A percentile compares a stretch with the other conserved stretches of the same genome.
These are phyloP conservation scores for Colletotrichum gigasporum DNA, from an alignment of 2,329 filamentous ascomycete species.

Conservation along the genomic window DNA sequence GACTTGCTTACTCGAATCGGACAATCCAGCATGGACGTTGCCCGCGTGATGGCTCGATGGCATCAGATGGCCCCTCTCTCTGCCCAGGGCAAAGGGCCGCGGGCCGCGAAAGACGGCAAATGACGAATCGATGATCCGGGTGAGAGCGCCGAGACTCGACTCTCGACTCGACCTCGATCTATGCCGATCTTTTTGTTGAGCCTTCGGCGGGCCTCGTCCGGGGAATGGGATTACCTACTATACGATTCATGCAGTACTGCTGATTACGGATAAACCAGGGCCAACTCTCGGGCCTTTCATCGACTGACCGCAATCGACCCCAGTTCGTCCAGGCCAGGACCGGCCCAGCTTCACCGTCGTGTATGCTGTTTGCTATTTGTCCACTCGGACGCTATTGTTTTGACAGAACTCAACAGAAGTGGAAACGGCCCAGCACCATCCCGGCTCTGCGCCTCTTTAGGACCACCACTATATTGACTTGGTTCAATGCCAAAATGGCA, in stretches of 20 bases:
- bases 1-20: slow-evolving; percentile 20
- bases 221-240: too few species aligned
- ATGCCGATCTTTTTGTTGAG: slow-evolving; percentile 22
- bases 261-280: too few species aligned
- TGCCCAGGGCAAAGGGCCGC: background rate
- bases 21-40: background rate
- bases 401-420: slow-evolving; percentile 25
- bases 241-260: too few species aligned
- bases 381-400: slow-evolving; percentile 17
- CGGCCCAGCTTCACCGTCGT: background rate
- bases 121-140: background rate
- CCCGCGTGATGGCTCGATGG: slow-evolving; percentile 2
- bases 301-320: background rate
- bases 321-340: slow-evolving; percentile 3
- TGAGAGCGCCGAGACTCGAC: background rate
- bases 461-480: slow-evolving; percentile 2
- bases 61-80: background rate
- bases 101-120: too few species aligned
- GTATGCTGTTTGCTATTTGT: too few species aligned
- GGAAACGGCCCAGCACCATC: slow-evolving; percentile 12
- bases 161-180: background rate
- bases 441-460: slow-evolving; percentile 1
- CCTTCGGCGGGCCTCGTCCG: slow-evolving; percentile 13
- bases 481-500: too few species aligned
- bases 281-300: too few species aligned